Conservation (phyloP, 345 rosid genomes). For the Rhodamnia argentea region DNA sequence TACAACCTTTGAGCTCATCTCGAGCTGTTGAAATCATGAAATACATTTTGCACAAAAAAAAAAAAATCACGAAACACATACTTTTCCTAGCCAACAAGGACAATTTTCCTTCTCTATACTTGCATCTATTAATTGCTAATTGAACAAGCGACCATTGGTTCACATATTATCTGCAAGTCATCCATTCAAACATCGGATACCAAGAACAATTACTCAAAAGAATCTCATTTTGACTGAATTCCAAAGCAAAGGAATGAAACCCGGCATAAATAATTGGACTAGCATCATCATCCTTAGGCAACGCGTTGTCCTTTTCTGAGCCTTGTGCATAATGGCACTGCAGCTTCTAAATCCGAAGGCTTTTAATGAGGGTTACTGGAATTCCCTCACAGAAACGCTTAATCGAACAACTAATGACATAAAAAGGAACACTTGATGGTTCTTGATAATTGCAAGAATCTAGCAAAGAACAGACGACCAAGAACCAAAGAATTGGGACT, state of each 20-base stretch:
- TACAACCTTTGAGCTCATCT: background rate
- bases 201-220: background rate
- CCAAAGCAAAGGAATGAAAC: background rate
- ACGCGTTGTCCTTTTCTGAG: background rate
- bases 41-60: too few relatives aligned
- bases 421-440: background rate
- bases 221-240: background rate
- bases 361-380: background rate
- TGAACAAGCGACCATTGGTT: background rate
- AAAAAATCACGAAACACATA: background rate
- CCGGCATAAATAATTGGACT: background rate
- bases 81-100: background rate
- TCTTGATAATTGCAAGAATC: background rate
- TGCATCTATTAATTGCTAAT: background rate
- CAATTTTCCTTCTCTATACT: background rate
- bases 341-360: background rate
- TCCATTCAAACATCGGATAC: background rate
- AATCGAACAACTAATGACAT: background rate
- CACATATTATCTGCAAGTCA: background rate
- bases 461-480: background rate
- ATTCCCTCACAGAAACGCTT: background rate
- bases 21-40: background rate
- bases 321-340: background rate
- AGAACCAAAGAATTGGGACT: background rate
- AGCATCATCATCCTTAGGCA: background rate